Evolutionary conservation across 2,329 filamentous ascomycete genomes (phyloP), one percentile per base, ranked within the genome.

Genomic region (Sarocladium kiliense): DNA sequence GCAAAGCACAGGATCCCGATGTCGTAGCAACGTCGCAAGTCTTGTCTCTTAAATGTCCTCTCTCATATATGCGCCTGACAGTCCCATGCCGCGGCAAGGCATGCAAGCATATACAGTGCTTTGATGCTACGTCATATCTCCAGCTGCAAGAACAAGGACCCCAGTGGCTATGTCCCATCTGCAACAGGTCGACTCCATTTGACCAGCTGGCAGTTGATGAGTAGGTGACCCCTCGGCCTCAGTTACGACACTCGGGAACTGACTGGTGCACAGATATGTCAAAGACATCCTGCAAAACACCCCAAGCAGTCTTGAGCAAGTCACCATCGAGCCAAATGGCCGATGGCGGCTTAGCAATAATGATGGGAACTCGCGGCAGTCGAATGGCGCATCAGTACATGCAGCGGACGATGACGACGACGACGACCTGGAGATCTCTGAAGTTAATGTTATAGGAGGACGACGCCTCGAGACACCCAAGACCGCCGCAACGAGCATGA

Each of bases 111-210:
- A 89, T 94, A 25, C 91, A 96, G 66, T 99, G 94, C 68, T 99
- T 97, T 63, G 94, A 99, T 68, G 93, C 89, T 2, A 87, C 84
- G 2, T 95, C 91, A 2, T 99, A 97, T 67, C 78, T 99, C 19
- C 90, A 96, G 63, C 74, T 99, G 26, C 93, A 97, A 68, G 91
- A 97, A 68, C 94, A 99, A 74, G 93, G 91, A 0, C 94, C 94
- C 0, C 95, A 94, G 18, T 99, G 94, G 94, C 79, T 85, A n/a
- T 99, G 94, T 65, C 94, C 94, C 0, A 87, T 97, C 21, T 99
- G 94, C 75, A 93, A 87, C 70, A 95, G 92, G 65, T 73, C 82
- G 0, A 86, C 91, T 1, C 84, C 86, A 0, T 99, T 90, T 68
- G 88, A 93, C 53, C 85, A 82, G 49, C 74, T 99, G 23, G 91